A percentile compares a stretch with the other conserved stretches of the same genome.
phyloP scores from a whole-genome alignment of 495 filamentous ascomycete genomes.

The Xylaria flabelliformis region DNA sequence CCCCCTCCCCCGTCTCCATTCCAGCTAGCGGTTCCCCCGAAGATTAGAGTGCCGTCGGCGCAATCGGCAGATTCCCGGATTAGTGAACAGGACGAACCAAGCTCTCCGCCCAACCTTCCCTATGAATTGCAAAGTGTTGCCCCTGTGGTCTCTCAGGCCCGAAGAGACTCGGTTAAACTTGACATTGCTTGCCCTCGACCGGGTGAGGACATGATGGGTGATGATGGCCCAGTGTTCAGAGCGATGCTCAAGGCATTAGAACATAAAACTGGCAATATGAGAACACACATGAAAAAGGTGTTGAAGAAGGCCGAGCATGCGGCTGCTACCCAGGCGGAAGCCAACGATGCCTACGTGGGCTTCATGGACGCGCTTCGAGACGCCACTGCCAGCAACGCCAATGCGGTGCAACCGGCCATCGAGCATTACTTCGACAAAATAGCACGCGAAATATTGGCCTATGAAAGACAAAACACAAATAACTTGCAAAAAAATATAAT shows the following conservation, averaged over 20 bases:
- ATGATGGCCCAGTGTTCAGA: constrained; percentile 94
- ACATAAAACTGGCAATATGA: constrained; percentile 95
- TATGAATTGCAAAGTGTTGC: constrained; percentile 49
- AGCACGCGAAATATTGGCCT: constrained; percentile 84
- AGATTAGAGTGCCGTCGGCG: constrained; percentile 79
- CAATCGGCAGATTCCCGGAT: constrained; percentile 81
- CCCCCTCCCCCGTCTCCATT: constrained; percentile 70
- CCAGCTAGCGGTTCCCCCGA: constrained; percentile 73
- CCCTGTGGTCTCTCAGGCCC: constrained; percentile 39
- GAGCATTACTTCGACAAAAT: constrained; percentile 99
- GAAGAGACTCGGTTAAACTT: constrained; percentile 72
- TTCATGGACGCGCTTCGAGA: constrained; percentile 91
- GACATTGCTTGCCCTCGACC: constrained; percentile 87
- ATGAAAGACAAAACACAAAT: constrained; percentile 80
- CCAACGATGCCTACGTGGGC: constrained; percentile 80
- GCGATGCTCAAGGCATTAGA: constrained; percentile 97
- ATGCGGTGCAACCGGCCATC: constrained; percentile 91
- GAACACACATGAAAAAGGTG: constrained; percentile 92
- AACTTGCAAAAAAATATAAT: constrained; percentile 94
- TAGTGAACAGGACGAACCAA: constrained; percentile 70
- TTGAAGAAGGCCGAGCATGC: constrained; percentile 89
- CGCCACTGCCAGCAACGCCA: constrained; percentile 87
- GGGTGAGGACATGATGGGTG: constrained; percentile 83
- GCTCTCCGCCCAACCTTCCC: constrained; percentile 62
- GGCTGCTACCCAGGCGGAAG: constrained; percentile 75